Conservation (phyloP, 108 stramenopile species). For the Cyclotella atomus region DNA sequence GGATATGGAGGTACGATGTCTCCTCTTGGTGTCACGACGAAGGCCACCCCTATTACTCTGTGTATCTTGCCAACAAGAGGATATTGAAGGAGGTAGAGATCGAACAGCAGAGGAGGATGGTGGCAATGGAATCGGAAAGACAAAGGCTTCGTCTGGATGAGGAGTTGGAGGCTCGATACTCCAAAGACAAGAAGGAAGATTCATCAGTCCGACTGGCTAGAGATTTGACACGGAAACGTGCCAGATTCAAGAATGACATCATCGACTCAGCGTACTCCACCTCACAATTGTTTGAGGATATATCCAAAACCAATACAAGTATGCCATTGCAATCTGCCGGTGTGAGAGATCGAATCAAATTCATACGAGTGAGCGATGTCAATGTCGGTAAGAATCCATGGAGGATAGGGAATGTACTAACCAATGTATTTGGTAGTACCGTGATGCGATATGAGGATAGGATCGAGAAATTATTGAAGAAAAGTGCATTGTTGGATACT, state of each 20-base stretch:
- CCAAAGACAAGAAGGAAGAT: conserved; percentile 29
- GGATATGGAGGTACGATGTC: conserved; percentile 59
- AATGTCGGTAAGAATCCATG: conserved; percentile 56
- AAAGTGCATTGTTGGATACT: conserved; percentile 63
- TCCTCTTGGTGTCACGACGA: conserved; percentile 67
- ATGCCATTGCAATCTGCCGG: conserved; percentile 14
- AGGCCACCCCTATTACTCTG: conserved; percentile 75
- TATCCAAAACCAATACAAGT: neutral
- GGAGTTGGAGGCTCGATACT: conserved; percentile 12
- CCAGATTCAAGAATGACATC: neutral
- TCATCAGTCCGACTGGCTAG: conserved; percentile 22
- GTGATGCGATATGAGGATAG: conserved; percentile 72
- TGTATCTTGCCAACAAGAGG: conserved; percentile 62
- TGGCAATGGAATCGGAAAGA: conserved; percentile 28
- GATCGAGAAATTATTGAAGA: conserved; percentile 61
- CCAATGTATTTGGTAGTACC: conserved; percentile 63
- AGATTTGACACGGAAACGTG: conserved; percentile 28
- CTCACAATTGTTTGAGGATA: neutral
- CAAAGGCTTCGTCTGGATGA: too few species aligned
- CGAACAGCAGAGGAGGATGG: conserved; percentile 65
- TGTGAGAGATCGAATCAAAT: conserved; percentile 56
- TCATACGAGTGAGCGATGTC: conserved; percentile 73
- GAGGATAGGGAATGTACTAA: conserved; percentile 54
- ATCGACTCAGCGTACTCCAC: too few species aligned
- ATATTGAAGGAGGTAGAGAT: conserved; percentile 66